Base-by-base conservation (phyloP, 116 monocot genomes). In the Posidonia oceanica region DNA sequence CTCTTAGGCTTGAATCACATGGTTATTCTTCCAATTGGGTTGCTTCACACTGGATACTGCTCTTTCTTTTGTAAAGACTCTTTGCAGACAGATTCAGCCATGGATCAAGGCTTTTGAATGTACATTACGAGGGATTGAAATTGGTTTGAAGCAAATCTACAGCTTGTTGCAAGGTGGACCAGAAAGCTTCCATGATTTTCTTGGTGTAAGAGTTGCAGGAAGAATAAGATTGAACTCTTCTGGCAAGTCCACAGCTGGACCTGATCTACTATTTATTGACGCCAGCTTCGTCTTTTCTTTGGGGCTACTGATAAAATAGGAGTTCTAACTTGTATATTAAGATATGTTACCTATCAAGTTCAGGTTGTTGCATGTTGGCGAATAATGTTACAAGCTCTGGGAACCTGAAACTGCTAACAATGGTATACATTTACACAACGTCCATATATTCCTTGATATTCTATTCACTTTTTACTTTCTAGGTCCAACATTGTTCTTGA, bases 11-110 rank as follows among this genome's bases (percentile, higher is more conserved):
- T 21, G 23, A 16, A 21, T 21, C 39, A 0, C 17, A 15, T 64
- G 37, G 18, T 61, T 29, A 29, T 29, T 36, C 61, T 61, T 29
- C 23, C 23, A 61, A 61, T 13, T 61, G 10, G 36, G 61, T 36
- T 29, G 7, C 61, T 23, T 36, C 23, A 13, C 36, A 14, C 12
- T 12, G 61, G 12, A 61, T 61, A 22, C 64, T 16, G 15, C 16
- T n/a, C 20, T 39, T 48, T 55, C n/a, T 57, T 73, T 71, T 67
- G 74, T 70, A 71, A 15, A 76, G 69, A 75, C 69, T 73, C 21
- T 67, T 73, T 74, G 76, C 38, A 74, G 74, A 17, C 20, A 36
- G 60, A 69, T 66, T 58, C 14, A 6, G 56, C 14, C 39, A 29
- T 42, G 21, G 40, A 58, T 58, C 42, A 63, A 52, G 54, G 38